Evolutionary conservation across 2,329 filamentous ascomycete genomes (phyloP).

Genomic region (Incumbomyces delicatus): DNA sequence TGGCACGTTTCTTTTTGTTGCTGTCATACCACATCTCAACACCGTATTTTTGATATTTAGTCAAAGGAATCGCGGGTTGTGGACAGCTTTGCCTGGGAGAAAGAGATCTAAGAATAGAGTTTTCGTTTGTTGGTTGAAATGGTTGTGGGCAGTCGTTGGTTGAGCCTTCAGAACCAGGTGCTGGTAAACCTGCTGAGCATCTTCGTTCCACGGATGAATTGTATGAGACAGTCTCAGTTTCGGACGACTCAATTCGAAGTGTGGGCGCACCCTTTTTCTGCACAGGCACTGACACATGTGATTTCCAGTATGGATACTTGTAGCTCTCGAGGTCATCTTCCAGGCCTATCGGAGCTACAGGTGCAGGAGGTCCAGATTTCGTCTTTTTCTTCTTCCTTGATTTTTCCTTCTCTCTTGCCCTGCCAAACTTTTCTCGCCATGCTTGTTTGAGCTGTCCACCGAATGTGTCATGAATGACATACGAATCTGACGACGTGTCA

Average conservation of each 20-base stretch:
- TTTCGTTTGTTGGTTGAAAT: not conserved
- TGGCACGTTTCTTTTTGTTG: conserved; percentile 13
- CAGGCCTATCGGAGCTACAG: not conserved
- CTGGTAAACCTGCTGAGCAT: no score
- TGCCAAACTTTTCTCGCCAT: not conserved
- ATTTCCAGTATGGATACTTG: not conserved
- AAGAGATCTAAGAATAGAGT: not conserved
- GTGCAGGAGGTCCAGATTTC: not conserved
- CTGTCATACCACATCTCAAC: conserved; percentile 27
- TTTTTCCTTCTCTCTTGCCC: not conserved
- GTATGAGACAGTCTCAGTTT: not conserved
- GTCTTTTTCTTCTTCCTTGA: not conserved
- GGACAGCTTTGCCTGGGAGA: not conserved
- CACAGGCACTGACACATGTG: not conserved
- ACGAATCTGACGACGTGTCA: not conserved
- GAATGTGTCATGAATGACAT: not conserved
- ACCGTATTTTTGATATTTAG: conserved; percentile 30
- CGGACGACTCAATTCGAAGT: not conserved
- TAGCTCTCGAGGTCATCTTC: conserved; percentile 4
- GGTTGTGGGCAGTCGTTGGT: not conserved
- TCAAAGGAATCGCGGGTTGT: conserved; percentile 27
- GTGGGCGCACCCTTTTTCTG: not conserved
- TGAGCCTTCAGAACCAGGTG: not conserved
- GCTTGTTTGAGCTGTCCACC: conserved; percentile 1
- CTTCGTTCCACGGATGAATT: not conserved